Evolutionary conservation across 371 early-diverging fungal species (phyloP).

Genomic region (Mucor circinelloides): DNA sequence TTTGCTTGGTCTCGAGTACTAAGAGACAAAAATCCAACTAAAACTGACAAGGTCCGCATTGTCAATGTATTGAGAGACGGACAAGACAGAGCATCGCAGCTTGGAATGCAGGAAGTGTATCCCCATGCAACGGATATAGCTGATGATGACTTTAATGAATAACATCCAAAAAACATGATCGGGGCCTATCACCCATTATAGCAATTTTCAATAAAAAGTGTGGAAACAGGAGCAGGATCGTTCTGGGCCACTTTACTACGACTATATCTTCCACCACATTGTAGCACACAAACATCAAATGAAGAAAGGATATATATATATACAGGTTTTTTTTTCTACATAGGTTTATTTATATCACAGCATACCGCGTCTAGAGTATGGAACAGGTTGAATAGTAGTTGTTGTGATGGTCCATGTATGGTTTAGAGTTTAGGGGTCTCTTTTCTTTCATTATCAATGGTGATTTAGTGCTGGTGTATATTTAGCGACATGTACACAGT

Average conservation of each 20-base stretch:
- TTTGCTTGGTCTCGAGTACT: conserved; percentile 32
- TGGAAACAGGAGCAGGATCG: neutral
- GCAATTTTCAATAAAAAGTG: neutral
- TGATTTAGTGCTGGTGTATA: neutral
- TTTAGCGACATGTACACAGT: neutral
- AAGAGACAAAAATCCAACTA: conserved; percentile 7
- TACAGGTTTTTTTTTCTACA: no score
- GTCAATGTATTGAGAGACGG: conserved; percentile 40
- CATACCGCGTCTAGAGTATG: no score
- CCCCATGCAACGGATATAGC: conserved; percentile 19
- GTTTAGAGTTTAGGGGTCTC: neutral
- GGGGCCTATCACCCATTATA: neutral
- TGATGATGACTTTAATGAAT: conserved; percentile 10
- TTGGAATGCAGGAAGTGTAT: conserved; percentile 11
- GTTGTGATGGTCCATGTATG: no score
- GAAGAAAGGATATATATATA: no score
- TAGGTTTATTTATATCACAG: no score
- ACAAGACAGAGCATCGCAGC: conserved; percentile 23
- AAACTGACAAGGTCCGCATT: conserved; percentile 40
- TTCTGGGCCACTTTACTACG: neutral
- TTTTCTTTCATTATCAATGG: neutral
- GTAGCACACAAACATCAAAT: no score
- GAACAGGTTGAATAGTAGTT: no score
- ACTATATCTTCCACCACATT: no score
- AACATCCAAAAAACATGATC: no score